Base-by-base conservation (phyloP, 2,329 filamentous ascomycete genomes). In the Falciphora oryzae region DNA sequence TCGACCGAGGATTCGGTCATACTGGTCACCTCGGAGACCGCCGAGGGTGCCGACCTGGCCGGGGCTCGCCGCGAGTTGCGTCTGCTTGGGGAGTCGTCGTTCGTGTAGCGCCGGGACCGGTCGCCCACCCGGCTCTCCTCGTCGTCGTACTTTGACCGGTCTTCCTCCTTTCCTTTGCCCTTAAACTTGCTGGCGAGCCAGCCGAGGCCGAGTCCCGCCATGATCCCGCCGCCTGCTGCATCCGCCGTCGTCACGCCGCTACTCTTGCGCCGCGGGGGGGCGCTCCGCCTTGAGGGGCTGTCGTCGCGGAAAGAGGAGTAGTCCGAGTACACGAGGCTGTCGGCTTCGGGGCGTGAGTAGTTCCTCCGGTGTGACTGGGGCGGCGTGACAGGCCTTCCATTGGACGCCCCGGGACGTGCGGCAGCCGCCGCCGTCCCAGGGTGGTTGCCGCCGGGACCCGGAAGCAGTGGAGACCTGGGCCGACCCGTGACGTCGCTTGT, bases 171-270 rank as follows among this genome's bases (percentile, higher is more conserved):
- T 74, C 87, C 81, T 69, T 83, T 85, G 74, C 87, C 81, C 69
- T 83, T 85, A 73, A 90, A 81, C 73, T 85, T 85, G 76, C 84
- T 88, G 8, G 85, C 84, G 61, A 93, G 77, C 79, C 89, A 90
- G 11, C 89, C 90, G 44, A 89, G 78, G 2, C 89, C 89, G 31
- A 91, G 75, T 2, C 87, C 80, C 11, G 84, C 87, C 62, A 88
- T 71, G 18, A 86, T 69, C 1, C 84, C 84, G 68, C 89, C 85
- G 28, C 81, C 82, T n/a, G 81, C 75, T 0, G 81, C 80, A 14
- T 31, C 58, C 16, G 58, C 58, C 53, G 56, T 59, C 4, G 25
- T 31, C 67, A 83, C 81, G 16, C 75, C 77, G 64, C 70, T 72
- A 44, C 68, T 76, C 65, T 81, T 76, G 8, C 67, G 76, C 62